These are phyloP conservation scores for Floccularia luteovirens DNA, from an alignment of 768 basidiomycete species.

Conservation along the genomic window DNA sequence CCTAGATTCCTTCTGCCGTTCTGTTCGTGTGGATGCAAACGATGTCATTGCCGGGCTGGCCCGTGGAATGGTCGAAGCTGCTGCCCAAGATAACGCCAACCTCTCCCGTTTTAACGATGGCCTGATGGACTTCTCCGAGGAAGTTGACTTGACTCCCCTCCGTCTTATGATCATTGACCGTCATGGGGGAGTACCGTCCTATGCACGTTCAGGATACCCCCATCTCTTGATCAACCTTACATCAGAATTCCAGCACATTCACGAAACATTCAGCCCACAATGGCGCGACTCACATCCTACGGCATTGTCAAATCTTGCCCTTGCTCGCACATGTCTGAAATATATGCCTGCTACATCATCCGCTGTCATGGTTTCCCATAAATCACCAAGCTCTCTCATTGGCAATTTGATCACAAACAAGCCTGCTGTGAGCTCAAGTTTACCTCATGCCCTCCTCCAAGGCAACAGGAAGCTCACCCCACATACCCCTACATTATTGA, in stretches of 20 bases:
- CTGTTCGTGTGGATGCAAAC: constrained; percentile 79
- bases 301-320: constrained; percentile 75
- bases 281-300: constrained; percentile 82
- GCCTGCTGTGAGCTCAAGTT: constrained; percentile 89
- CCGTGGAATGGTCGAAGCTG: constrained; percentile 70
- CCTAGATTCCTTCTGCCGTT: constrained; percentile 83
- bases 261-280: constrained; percentile 68
- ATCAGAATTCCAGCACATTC: constrained; percentile 82
- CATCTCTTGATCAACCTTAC: constrained; percentile 93
- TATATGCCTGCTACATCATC: constrained; percentile 94
- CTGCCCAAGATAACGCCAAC: constrained; percentile 20
- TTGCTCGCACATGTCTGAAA: constrained; percentile 79
- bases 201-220: constrained; percentile 89
- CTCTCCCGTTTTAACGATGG: constrained; percentile 23
- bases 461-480: constrained; percentile 79
- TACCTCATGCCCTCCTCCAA: constrained; percentile 89
- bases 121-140: constrained; percentile 31
- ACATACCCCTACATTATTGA: constrained; percentile 89
- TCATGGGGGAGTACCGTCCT: constrained; percentile 95
- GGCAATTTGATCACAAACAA: constrained; percentile 98
- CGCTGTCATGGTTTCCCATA: constrained; percentile 95
- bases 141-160: constrained; percentile 83
- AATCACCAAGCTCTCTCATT: constrained; percentile 91
- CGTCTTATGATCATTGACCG: constrained; percentile 97
- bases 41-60: constrained; percentile 84